Evolutionary conservation across 768 basidiomycete genomes (phyloP), one percentile per base, ranked within the genome.

Genomic region (Brasilioporus rufonigricans): DNA sequence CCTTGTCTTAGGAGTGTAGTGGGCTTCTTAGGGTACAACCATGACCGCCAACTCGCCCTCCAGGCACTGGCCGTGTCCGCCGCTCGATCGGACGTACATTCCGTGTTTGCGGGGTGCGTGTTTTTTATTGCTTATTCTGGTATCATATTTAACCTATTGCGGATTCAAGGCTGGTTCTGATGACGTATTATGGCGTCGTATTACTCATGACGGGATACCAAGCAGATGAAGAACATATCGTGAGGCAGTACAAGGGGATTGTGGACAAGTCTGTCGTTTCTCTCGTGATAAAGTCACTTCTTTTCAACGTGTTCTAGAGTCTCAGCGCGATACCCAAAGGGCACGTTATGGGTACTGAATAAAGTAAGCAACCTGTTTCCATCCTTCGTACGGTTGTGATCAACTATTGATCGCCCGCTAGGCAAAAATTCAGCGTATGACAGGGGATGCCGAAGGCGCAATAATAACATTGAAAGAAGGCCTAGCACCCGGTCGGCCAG

Each of bases 351-450:
- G 89, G 83, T 87, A 35, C 67, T 91, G 35, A 89, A 89, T 59
- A 77, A 83, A 52, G 88, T 84, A 56, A 26, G 74, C 3, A 18
- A 14, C 3, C 33, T 19, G 10, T 43, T 57, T 10, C 26, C n/a
- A 19, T 4, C 18, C n/a, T 8, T 43, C 13, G 16, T 31, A 18
- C 43, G 12, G 46, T 41, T 43, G 32, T 27, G 16, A 47, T 32
- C 10, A 45, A 19, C 31, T 23, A 38, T 36, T 31, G n/a, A 41
- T 24, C 31, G 5, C 3, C 40, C 12, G 10, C 5, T 53, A 89
- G 86, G 88, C 86, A 4, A 90, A 89, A 63, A 82, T 90, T 18
- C 70, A 83, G 51, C 84, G 89, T 81, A 86, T 91, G 85, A 78
- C 82, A 1, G 68, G 77, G 47, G 79, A 91, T 59, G 73, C 85